Evolutionary conservation across 2,329 filamentous ascomycete genomes (phyloP), one percentile per base, ranked within the genome.

Genomic region (Ascosphaera apis): DNA sequence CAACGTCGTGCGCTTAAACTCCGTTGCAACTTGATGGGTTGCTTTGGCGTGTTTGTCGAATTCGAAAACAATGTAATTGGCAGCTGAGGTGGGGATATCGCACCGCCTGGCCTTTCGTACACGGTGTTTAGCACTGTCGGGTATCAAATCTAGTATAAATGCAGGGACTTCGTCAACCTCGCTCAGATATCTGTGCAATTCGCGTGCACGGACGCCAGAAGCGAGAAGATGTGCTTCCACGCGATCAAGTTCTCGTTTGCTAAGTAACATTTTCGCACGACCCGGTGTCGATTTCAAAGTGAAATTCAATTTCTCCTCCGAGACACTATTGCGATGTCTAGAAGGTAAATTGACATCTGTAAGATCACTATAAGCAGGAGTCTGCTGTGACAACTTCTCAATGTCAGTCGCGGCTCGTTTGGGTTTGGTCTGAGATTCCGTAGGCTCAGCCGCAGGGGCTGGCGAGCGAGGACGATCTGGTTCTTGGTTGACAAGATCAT

Each of bases 181-280:
- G 32, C 73, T 56, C 3, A 76, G 72, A 33, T 76, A 69, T 3
- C 72, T 67, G 18, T 65, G 64, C 37, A 93, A 79, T 48, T 88
- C 80, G 47, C 73, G 73, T 0, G 86, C 84, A 56, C 91, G 91
- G 48, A 93, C 74, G n/a, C 83, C 84, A 0, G 82, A 81, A 42
- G 75, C 78, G 15, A 91, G 62, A 30, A 92, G 68, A 6, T 91
- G 62, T 1, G 81, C 69, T 39, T 72, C 68, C 2, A 84, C 65
- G n/a, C 82, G 73, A 12, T 78, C 77, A 36, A 91, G 67, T 45
- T 93, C 86, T n/a, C 69, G 69, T 45, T 67, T 71, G 7, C 65
- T 72, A 19, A 78, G n/a, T 6, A n/a, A 13, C 12, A 30, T 6
- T 3, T 30, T 30, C 27, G 27, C 27, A 30, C 27, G 27, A 30